These are phyloP conservation scores for Sarcomyxa edulis DNA, from an alignment of 768 basidiomycete genomes.

Conservation along the genomic window DNA sequence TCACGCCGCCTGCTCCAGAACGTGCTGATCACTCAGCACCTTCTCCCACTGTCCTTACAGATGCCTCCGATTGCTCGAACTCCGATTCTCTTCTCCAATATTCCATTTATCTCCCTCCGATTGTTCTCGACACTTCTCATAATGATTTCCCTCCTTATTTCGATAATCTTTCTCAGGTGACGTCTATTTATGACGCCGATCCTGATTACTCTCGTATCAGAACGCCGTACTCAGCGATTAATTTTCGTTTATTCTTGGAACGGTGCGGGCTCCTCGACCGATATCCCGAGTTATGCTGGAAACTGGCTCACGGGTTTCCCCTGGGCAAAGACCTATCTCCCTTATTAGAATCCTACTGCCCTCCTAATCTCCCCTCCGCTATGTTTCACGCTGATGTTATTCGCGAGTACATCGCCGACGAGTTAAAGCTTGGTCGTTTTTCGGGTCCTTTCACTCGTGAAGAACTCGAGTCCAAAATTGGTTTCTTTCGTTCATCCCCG, in stretches of 20 bases:
- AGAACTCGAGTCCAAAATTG: conserved; percentile 15
- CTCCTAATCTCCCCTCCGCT: conserved; percentile 11
- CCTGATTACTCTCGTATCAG: conserved; percentile 21
- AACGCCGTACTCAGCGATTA: conserved; percentile 22
- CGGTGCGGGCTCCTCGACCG: conserved; percentile 14
- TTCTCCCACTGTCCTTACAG: too few relatives aligned
- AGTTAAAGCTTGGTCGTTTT: conserved; percentile 7
- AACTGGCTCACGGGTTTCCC: conserved; percentile 24
- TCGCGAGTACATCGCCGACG: conserved; percentile 9
- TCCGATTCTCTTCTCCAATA: too few relatives aligned
- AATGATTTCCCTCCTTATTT: conserved; percentile 14
- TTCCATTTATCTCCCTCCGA: too few relatives aligned
- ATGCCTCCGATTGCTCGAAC: too few relatives aligned
- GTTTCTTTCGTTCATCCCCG: conserved; percentile 17
- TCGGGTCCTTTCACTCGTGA: conserved; percentile 13
- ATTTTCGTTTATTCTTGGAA: conserved; percentile 17
- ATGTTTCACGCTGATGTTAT: conserved; percentile 3
- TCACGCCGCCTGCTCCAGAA: too few relatives aligned
- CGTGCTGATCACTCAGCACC: too few relatives aligned
- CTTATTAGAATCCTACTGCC: conserved; percentile 3
- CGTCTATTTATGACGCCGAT: conserved; percentile 8
- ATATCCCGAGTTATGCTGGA: conserved; percentile 23
- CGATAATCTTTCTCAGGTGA: conserved; percentile 4
- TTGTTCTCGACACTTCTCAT: too few relatives aligned
- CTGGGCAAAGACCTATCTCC: conserved; percentile 24